Base-by-base conservation (phyloP, 2,329 filamentous ascomycete genomes). In the Teratosphaeria viscida region DNA sequence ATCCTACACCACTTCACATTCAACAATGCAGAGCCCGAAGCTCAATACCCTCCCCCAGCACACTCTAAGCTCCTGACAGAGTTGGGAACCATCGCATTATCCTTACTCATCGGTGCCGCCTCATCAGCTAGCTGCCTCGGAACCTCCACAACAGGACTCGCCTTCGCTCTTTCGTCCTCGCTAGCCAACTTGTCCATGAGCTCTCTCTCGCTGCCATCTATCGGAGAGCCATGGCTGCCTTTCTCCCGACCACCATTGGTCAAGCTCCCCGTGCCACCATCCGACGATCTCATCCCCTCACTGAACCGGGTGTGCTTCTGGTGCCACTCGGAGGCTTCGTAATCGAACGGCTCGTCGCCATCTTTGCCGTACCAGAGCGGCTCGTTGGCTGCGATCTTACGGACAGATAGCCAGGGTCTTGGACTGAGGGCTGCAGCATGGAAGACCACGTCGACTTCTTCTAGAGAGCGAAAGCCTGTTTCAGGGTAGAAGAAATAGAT, bases 401-500 rank as follows among this genome's bases (percentile, higher is more conserved):
- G 79, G 3, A 81, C 74, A 23, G 75, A 68, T 64, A 82, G 81
- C 54, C 79, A 68, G 37, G 73, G 78, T 43, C 70, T 74, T 2
- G 79, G 80, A 63, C 81, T 81, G 37, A 64, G 58, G 19, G 65
- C 64, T 12, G 71, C 69, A 76, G 57, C 49, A 52, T 62, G 60
- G 58, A 87, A 86, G 64, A 89, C 85, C 60, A 82, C 78, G 67
- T 89, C 86, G 72, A 89, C 84, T 70, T 89, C 86, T 71, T 89
- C 86, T 35, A 88, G 76, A 14, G 71, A 73, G 49, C 68, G 66
- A 59, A 78, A 79, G 10, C 81, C 81, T 2, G 82, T 85, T 66
- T 85, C 82, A 0, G 82, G 82, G 69, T 82, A 84, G 76, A 84
- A 83, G 72, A 83, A 81, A 72, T 83, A 85, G 55, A 58, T 43